Evolutionary conservation across 2,329 filamentous ascomycete species (phyloP), one percentile per base, ranked within the genome.

Genomic region (Arthrobotrys conoides): DNA sequence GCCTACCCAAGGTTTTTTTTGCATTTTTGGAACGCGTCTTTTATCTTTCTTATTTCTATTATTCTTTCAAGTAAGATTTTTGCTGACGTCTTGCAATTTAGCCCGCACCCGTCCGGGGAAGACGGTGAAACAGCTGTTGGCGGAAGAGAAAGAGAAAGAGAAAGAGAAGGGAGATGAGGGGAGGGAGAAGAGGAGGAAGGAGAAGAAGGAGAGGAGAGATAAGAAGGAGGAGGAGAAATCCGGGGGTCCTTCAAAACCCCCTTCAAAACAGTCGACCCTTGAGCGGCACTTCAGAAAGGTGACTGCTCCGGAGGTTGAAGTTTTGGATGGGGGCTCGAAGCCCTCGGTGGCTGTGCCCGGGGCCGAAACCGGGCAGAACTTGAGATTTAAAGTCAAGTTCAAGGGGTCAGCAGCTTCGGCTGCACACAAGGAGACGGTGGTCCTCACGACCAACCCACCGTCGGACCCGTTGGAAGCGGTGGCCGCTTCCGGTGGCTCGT

Each of bases 391-490:
- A 18, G 30, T 53, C 20, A 64, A 57, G 27, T 44, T 59, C 20
- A 48, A 41, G 22, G 44, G 36, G 8, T 20, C 41, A 3, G 22
- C 55, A 22, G 67, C 16, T 22, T 64, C 57, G 48, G 73, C 51
- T 18, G 36, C 51, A 6, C 27, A 22, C 16, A 77, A 71, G 8
- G 51, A 71, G 27, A 71, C 51, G 49, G 48, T 77, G 49, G 61
- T 71, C 10, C 41, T 77, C 12, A 67, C 63, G 66, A 71, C 73
- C 18, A 77, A 77, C 41, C 73, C 73, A 33, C 73, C 73, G 18
- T 75, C 71, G 14, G 73, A 77, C 48, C 64, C 73, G 20, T 24
- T 77, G 20, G 70, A 68, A 4, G 73, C 66, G 61, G 48, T 51
- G 61, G 57, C 44, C 33, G 61, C 66, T 3, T 67, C 61, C 20